Base-by-base conservation (phyloP, 805 yeast genomes). In the Yarrowia divulgata region DNA sequence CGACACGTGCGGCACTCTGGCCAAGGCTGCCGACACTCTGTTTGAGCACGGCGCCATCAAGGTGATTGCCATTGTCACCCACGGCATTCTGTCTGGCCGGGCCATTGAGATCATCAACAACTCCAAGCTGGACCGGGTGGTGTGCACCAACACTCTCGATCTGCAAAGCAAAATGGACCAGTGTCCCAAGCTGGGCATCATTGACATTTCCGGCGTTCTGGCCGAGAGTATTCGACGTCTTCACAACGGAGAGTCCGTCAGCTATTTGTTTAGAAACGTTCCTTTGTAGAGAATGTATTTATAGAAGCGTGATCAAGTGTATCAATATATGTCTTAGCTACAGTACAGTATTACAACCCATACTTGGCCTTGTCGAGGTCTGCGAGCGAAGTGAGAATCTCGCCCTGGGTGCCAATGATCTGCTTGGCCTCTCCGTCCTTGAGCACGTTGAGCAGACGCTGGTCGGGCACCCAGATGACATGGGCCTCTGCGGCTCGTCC, bases 1-100 rank as follows among this genome's bases (percentile, higher is more conserved):
- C 46, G 99, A 95, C 77, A 95, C 99, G 3, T 95, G 98, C 80
- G 99, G 99, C 50, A 95, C 99, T 1, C 82, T 95, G 73, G 96
- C 91, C 72, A 95, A 94, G 80, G 98, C 98, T 1, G 95, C 97
- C 14, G 97, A 94, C 70, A 87, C 94, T 7, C 81, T 95, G 70
- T 80, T 93, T 73, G 89, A 86, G 43, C 87, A 91, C 73, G 90
- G 91, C 40, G 99, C 99, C 4, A 83, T 86, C 71, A 85, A 87
- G 73, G 98, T 95, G 39, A 87, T 94, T 73, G 97, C 98, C 35
- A 91, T 95, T 70, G 98, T 95, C 14, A 94, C 99, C 0, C 99
- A 95, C 78, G 99, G 98, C 69, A 92, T 95, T 52, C 88, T 95
- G 75, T 88, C 95, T 43, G 97, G 97, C 46, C 85, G 87, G 72